Percentiles rank a stretch among this genome's conserved stretches.
These are phyloP conservation scores for Colletotrichum trifolii DNA, from an alignment of 2,329 filamentous ascomycete species.

Conservation along the genomic window DNA sequence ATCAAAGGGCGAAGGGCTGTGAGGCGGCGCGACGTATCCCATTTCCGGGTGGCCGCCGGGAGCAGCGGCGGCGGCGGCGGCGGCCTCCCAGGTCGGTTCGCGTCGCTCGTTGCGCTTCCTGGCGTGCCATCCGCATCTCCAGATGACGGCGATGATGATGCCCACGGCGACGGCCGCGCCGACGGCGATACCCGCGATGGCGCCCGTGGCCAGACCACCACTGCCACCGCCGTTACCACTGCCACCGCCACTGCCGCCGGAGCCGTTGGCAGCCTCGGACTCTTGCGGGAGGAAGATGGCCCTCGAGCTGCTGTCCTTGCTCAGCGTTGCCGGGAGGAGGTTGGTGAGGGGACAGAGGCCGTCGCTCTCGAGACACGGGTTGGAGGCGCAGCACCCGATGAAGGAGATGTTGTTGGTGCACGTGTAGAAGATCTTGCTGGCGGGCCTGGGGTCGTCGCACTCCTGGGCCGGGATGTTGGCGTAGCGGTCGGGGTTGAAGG, in stretches of 20 bases:
- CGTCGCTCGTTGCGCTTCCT: slow-evolving; percentile 34
- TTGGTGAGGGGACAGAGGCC: slow-evolving; percentile 40
- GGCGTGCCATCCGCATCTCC: slow-evolving; percentile 32
- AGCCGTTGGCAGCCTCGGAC: slow-evolving; percentile 8
- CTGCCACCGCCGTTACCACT: neutral
- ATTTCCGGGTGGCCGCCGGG: slow-evolving; percentile 27
- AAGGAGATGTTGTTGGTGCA: slow-evolving; percentile 48
- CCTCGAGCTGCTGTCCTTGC: slow-evolving; percentile 32
- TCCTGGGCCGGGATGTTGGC: slow-evolving; percentile 44
- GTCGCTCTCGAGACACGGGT: slow-evolving; percentile 44
- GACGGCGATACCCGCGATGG: slow-evolving; percentile 39
- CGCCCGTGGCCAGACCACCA: slow-evolving; percentile 28
- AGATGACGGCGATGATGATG: slow-evolving; percentile 27
- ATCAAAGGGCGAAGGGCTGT: slow-evolving; percentile 19
- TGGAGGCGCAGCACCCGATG: slow-evolving; percentile 51
- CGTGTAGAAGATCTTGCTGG: slow-evolving; percentile 46
- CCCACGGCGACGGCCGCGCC: slow-evolving; percentile 33
- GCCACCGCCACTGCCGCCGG: neutral
- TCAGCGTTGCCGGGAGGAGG: slow-evolving; percentile 43
- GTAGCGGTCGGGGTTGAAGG: slow-evolving; percentile 43
- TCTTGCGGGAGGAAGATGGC: slow-evolving; percentile 31
- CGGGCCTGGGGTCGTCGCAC: slow-evolving; percentile 41
- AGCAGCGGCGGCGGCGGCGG: neutral
- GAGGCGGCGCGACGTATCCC: slow-evolving; percentile 21
- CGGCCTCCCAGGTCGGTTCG: slow-evolving; percentile 29